These are phyloP conservation scores for Arachis monticola DNA, from an alignment of 331 rosid genomes.

Conservation along the genomic window DNA sequence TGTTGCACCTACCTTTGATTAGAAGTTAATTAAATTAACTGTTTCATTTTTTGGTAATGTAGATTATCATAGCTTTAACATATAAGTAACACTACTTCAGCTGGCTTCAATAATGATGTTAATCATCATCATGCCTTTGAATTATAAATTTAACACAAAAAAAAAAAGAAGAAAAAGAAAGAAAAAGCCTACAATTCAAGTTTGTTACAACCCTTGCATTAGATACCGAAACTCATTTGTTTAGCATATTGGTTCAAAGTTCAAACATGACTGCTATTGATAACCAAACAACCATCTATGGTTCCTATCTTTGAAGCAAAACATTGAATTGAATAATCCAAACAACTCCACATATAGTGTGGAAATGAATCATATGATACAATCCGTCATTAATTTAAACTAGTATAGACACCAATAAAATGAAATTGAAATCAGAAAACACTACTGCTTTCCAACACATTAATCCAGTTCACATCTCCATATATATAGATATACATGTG, in stretches of 20 bases:
- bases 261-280: too few species aligned
- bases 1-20: slow-evolving; percentile 43
- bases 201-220: not conserved
- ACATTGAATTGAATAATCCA: too few species aligned
- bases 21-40: slow-evolving; percentile 14
- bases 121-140: slow-evolving; percentile 1
- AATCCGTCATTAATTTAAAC: too few species aligned
- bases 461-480: too few species aligned
- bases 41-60: slow-evolving; percentile 21
- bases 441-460: too few species aligned
- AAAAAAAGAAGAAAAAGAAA: not conserved
- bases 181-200: not conserved
- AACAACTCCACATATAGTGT: too few species aligned
- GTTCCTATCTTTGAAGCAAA: too few species aligned
- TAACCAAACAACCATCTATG: too few species aligned
- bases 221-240: not conserved
- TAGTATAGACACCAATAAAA: not conserved
- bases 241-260: too few species aligned
- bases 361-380: too few species aligned
- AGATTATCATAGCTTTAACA: slow-evolving; percentile 23
- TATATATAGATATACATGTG: too few species aligned
- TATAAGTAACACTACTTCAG: slow-evolving; percentile 11
- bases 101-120: slow-evolving; percentile 13
- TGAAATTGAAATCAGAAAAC: too few species aligned
- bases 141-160: not conserved